Base-by-base conservation (phyloP, 1,284 basidiomycete species). In the Sanghuangporus weigelae region DNA sequence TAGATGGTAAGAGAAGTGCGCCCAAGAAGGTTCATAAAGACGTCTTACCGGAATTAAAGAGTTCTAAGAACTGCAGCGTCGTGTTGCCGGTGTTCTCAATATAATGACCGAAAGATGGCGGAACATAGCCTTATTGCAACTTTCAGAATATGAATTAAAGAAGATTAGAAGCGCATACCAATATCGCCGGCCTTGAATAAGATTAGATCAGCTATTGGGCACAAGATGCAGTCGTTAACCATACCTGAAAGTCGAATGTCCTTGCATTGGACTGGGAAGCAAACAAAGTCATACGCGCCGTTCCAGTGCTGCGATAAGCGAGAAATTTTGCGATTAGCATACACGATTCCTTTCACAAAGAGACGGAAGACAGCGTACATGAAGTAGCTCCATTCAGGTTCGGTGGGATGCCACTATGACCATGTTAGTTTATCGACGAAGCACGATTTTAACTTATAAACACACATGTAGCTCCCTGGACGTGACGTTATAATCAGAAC, bases 61-160 rank as follows among this genome's bases (percentile, higher is more conserved):
- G 84, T 71, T 89, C 87, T 48, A 89, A 76, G 74, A 79, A 88
- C 65, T 76, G 77, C 39, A 89, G 71, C 0, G 86, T 85, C 4
- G 81, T 81, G 68, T 87, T 84, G 7, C 87, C 87, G 16, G 78
- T 84, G 69, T 89, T 89, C 74, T 90, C 86, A n/a, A 89, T 79
- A 68, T 86, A 89, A 69, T 89, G 87, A 3, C 83, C 84, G 72
- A 80, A 81, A 1, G 80, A 77, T 16, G 81, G 78, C n/a, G 85
- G 84, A 55, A 87, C 79, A 66, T 85, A 86, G 36, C 81, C 79
- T 79, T 59, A 48, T 36, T 14, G 23, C 5, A 40, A 16, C 21
- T 60, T 19, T 57, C 23, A 63, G 26, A 19, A 31, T 59, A 31
- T 59, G 19, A 51, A 16, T 51, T n/a, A 23, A 38, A 69, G 63